These are phyloP conservation scores for Suillus subaureus DNA, from an alignment of 768 basidiomycete genomes.

Conservation along the genomic window DNA sequence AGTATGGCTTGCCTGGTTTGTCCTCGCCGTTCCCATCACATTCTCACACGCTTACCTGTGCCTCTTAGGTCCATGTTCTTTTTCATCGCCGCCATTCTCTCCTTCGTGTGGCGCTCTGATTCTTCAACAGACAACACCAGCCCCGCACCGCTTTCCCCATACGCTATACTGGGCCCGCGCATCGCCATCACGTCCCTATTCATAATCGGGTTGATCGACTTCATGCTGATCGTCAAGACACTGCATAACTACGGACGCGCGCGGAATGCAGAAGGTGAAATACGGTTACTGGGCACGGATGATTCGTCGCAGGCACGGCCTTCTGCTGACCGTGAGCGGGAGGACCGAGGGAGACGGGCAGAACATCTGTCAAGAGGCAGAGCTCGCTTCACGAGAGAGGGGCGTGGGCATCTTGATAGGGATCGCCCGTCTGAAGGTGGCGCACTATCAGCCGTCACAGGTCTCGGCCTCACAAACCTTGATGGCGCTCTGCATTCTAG, in stretches of 20 bases:
- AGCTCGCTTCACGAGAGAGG: slow-evolving; percentile 13
- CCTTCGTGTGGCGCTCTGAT: slow-evolving; percentile 69
- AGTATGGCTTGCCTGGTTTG: slow-evolving; percentile 70
- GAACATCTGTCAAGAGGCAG: slow-evolving; percentile 1
- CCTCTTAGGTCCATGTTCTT: slow-evolving; percentile 61
- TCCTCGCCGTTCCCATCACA: slow-evolving; percentile 5
- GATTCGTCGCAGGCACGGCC: slow-evolving; percentile 1
- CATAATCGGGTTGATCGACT: slow-evolving; percentile 60
- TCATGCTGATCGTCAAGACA: slow-evolving; percentile 61
- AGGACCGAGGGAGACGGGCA: slow-evolving; percentile 7
- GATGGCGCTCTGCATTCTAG: slow-evolving; percentile 18
- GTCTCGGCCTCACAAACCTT: slow-evolving; percentile 29
- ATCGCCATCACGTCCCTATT: slow-evolving; percentile 57
- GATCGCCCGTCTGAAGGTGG: slow-evolving; percentile 8
- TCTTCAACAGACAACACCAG: slow-evolving; percentile 41
- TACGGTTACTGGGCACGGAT: neutral
- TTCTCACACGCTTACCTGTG: neutral
- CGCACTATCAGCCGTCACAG: slow-evolving; percentile 28
- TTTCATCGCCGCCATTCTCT: slow-evolving; percentile 62
- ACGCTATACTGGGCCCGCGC: slow-evolving; percentile 51
- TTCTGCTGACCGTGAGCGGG: neutral
- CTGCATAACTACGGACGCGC: slow-evolving; percentile 57
- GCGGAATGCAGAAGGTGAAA: neutral
- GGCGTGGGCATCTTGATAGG: neutral
- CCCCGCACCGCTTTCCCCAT: slow-evolving; percentile 38